Base-by-base conservation (phyloP, 768 basidiomycete genomes). In the Tylopilus sp. region DNA sequence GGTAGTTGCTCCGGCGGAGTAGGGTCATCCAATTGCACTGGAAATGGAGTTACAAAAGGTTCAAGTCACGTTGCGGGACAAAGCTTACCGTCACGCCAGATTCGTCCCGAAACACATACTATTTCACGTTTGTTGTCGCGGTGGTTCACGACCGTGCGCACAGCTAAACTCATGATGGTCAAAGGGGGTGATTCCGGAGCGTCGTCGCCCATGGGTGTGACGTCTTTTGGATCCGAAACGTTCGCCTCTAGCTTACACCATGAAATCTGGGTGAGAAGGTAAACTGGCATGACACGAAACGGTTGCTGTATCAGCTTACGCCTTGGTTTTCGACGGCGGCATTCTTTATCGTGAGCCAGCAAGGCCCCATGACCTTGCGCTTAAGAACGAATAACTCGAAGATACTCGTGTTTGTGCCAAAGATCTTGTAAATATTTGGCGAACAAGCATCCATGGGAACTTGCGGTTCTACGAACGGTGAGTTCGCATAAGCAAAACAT, bases 331-430 rank as follows among this genome's bases (percentile, higher is more conserved):
- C 89, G 17, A 95, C 72, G 21, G 77, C 70, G 1, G 88, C 86
- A 41, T 86, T 79, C 70, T 87, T 86, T 55, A 99, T 79, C 50
- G 86, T 79, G 40, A 99, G 74, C 97, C 97, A 99, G 65, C 97
- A 98, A 0, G 97, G 95, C 1, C 97, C 97, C 94, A 98, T 98
- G 51, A 98, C 97, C 72, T 95, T 97, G 28, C 94, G 83, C 69
- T 98, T 98, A 41, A 98, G 60, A 2, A 94, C 95, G 18, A 99
- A 80, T 10, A 92, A 73, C 66, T 98, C 97, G 59, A 99, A 99
- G 0, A 95, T 88, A 47, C 75, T 91, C 6, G 94, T 95, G 57
- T 84, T 94, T 3, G 95, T 88, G 12, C 97, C 97, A 58, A 98
- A 88, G 11, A 98, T 85, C 50, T 81, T 82, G 30, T 83, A 77